phyloP scores from a whole-genome alignment of 2,329 filamentous ascomycete species.

The Nothomitra cinnamomea region DNA sequence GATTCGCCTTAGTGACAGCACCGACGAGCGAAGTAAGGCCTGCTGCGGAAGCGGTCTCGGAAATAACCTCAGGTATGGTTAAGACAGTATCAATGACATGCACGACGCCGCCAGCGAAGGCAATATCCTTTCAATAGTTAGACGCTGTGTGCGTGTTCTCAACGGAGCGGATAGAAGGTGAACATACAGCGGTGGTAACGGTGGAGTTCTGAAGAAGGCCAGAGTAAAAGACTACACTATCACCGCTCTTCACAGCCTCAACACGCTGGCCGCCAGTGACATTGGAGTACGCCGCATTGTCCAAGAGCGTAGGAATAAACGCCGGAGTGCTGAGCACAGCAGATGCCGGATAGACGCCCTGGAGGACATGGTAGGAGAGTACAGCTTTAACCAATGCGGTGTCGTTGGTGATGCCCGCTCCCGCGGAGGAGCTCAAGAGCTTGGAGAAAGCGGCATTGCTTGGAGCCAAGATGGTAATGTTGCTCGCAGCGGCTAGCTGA shows the following conservation, averaged over 20 bases:
- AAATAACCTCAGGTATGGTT: conserved; percentile 28
- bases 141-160: conserved; percentile 7
- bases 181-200: conserved; percentile 7
- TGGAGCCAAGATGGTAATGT: conserved; percentile 19
- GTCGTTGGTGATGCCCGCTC: conserved; percentile 18
- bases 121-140: conserved; percentile 26
- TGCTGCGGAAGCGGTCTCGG: conserved; percentile 23
- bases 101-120: conserved; percentile 37
- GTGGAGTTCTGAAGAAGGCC: conserved; percentile 27
- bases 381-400: conserved; percentile 22
- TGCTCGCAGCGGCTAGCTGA: not conserved
- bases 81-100: conserved; percentile 36
- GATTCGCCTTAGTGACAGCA: conserved; percentile 27
- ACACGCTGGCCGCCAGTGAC: conserved; percentile 34
- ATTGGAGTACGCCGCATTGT: conserved; percentile 26
- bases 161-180: conserved; percentile 6
- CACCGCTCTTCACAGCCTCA: conserved; percentile 27
- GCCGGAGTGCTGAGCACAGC: conserved; percentile 21
- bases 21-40: conserved; percentile 31
- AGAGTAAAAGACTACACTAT: conserved; percentile 24
- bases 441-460: conserved; percentile 21
- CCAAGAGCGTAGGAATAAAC: conserved; percentile 29
- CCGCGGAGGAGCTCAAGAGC: conserved; percentile 20
- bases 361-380: conserved; percentile 21
- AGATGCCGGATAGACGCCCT: conserved; percentile 16